Conservation (phyloP, 2,329 filamentous ascomycete species). For the Dothideomycetes sp. region DNA sequence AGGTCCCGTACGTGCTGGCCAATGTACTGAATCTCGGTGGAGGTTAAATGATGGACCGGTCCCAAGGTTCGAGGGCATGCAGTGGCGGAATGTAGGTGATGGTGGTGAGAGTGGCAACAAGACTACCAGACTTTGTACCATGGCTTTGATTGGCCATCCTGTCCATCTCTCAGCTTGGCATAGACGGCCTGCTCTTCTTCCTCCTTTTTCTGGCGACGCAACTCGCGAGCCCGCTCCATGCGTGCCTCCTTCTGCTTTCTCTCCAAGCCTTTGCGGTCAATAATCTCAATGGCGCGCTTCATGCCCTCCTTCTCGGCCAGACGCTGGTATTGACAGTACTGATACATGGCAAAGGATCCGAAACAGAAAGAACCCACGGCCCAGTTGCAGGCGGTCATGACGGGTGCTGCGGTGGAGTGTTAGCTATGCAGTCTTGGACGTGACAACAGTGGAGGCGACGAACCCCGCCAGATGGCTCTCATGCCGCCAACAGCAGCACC, state of each 20-base stretch:
- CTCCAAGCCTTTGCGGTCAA: constrained; percentile 61
- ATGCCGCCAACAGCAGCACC: constrained; percentile 68
- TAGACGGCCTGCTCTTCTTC: constrained; percentile 28
- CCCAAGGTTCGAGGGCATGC: too few species aligned
- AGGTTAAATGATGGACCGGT: too few species aligned
- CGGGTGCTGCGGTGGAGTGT: constrained; percentile 37
- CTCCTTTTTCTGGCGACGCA: constrained; percentile 31
- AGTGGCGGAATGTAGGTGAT: too few species aligned
- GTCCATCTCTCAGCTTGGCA: constrained; percentile 16
- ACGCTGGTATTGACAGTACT: constrained; percentile 70
- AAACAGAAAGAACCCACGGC: constrained; percentile 67
- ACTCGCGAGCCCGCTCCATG: constrained; percentile 27
- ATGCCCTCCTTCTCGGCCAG: constrained; percentile 70
- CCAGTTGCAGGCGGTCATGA: constrained; percentile 69
- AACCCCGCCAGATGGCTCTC: constrained; percentile 66
- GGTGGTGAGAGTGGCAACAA: too few species aligned
- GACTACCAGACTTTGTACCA: constrained; percentile 26
- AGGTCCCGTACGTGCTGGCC: too few species aligned
- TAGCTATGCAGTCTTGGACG: constrained; percentile 9
- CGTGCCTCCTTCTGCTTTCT: constrained; percentile 38
- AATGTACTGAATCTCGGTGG: too few species aligned
- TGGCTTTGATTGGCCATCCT: constrained; percentile 13
- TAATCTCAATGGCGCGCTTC: constrained; percentile 73
- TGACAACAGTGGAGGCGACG: constrained; percentile 12
- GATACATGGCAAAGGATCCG: constrained; percentile 61